Base-by-base conservation (phyloP, 805 yeast species). In the Tetrapisispora arboricola region DNA sequence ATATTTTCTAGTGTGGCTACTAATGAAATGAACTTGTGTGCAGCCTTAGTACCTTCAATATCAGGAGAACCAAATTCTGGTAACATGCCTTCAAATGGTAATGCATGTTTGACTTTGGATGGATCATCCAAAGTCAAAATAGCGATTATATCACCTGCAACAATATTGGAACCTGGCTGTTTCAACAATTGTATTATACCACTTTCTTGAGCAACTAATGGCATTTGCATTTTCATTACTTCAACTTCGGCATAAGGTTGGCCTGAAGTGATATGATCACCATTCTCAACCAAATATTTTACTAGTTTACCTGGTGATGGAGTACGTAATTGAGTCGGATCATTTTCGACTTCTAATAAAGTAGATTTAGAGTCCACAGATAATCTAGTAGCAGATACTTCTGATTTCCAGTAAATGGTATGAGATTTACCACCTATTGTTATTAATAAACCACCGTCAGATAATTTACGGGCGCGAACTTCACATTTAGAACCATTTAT, bases 181-280 rank as follows among this genome's bases (percentile, higher is more conserved):
- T 92, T 90, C 60, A 92, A 78, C 32, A 87, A 69, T 68, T 90
- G 96, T 40, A 88, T 84, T 44, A 75, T 71, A 73, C 99, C 99
- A 55, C 84, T 82, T 63, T 90, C 98, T 63, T 80, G 85, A 17
- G 96, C 90, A 57, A 88, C 69, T 55, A 92, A 73, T 38, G 98
- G 96, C 96, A 92, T 92, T 66, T 88, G 87, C 98, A 92, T 92
- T 67, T 92, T 92, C 99, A 92, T 92, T 51, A 92, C 98, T 68
- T 92, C 99, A 43, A 92, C 96, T 68, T 92, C 98, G 32, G 98
- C 98, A 58, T 77, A 94, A 35, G 96, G 80, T 67, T 90, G 94
- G 46, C 97, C 97, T 45, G 92, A 78, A 39, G 65, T 66, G 53
- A 92, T 75, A 57, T 90, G 97, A 49, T 90, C 98, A 51, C 98